Conservation (phyloP, 1,139 yeast genomes). For the Yamadazyma jaroonii region DNA sequence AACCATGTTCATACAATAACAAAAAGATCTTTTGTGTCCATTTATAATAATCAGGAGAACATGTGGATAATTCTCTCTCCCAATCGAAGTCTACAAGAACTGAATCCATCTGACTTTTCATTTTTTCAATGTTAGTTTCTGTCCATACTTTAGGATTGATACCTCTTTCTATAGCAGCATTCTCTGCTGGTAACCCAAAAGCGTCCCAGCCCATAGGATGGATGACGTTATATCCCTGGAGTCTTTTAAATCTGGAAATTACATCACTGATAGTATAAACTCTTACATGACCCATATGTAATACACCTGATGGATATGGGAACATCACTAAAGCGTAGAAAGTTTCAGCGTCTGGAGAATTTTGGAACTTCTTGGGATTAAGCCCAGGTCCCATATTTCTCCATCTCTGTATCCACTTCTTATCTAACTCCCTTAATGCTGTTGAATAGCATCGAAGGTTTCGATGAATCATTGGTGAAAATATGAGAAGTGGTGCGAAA, state of each 20-base stretch:
- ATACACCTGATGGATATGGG: constrained; percentile 91
- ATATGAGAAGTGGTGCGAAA: too few relatives aligned
- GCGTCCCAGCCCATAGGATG: constrained; percentile 99
- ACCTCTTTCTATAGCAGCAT: constrained; percentile 89
- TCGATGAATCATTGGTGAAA: too few relatives aligned
- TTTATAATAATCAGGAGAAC: constrained; percentile 82
- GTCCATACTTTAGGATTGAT: constrained; percentile 87
- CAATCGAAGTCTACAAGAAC: constrained; percentile 92
- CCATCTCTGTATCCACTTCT: constrained; percentile 58
- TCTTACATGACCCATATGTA: constrained; percentile 91
- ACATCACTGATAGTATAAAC: constrained; percentile 91
- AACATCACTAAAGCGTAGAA: constrained; percentile 83
- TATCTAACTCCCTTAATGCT: constrained; percentile 27
- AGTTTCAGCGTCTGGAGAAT: constrained; percentile 27
- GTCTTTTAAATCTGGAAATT: constrained; percentile 71
- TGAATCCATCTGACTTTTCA: constrained; percentile 76
- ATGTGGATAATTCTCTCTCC: constrained; percentile 88
- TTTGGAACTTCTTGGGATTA: constrained; percentile 41
- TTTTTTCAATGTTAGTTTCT: constrained; percentile 63
- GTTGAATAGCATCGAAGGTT: not conserved
- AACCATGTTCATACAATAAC: constrained; percentile 65
- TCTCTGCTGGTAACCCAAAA: constrained; percentile 96
- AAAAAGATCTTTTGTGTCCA: constrained; percentile 90
- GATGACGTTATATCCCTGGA: constrained; percentile 73
- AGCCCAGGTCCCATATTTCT: constrained; percentile 29